Evolutionary conservation across 345 rosid genomes (phyloP).

Genomic region (Camelina neglecta): DNA sequence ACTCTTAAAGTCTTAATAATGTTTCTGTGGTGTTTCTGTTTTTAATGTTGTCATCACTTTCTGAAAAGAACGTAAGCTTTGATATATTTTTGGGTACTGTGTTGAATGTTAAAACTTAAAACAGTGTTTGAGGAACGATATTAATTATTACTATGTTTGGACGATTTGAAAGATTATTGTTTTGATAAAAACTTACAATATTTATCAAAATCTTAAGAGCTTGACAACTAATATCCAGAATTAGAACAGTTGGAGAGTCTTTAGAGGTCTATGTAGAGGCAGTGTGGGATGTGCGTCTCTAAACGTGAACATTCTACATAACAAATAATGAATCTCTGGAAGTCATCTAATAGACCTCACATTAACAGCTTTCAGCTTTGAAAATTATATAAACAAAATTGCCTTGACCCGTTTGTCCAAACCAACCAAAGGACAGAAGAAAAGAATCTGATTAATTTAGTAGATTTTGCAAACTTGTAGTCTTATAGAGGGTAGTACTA

Average conservation of each 20-base stretch:
- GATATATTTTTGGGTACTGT: neutral
- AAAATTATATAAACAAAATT: neutral
- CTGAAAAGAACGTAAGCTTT: neutral
- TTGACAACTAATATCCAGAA: slow-evolving; percentile 28
- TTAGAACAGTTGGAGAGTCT: slow-evolving; percentile 37
- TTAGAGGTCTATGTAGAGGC: slow-evolving; percentile 28
- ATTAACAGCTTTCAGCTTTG: slow-evolving; percentile 12
- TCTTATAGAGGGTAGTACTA: neutral
- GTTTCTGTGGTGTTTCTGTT: slow-evolving; percentile 25
- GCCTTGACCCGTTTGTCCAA: slow-evolving; percentile 23
- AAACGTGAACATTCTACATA: slow-evolving; percentile 11
- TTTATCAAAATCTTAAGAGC: no score
- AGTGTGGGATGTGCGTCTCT: slow-evolving; percentile 18
- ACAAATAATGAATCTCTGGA: slow-evolving; percentile 18
- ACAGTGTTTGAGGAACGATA: neutral
- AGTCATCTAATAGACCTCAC: slow-evolving; percentile 28
- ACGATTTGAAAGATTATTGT: neutral
- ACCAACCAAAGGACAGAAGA: slow-evolving; percentile 36
- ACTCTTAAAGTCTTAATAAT: slow-evolving; percentile 24
- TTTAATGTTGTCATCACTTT: neutral
- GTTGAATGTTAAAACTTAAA: neutral
- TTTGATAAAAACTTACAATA: no score
- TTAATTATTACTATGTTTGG: no score
- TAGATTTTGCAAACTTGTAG: slow-evolving; percentile 2
- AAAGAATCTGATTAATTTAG: neutral